Conservation (phyloP, 306 rosid genomes). For the Glycine soja region DNA sequence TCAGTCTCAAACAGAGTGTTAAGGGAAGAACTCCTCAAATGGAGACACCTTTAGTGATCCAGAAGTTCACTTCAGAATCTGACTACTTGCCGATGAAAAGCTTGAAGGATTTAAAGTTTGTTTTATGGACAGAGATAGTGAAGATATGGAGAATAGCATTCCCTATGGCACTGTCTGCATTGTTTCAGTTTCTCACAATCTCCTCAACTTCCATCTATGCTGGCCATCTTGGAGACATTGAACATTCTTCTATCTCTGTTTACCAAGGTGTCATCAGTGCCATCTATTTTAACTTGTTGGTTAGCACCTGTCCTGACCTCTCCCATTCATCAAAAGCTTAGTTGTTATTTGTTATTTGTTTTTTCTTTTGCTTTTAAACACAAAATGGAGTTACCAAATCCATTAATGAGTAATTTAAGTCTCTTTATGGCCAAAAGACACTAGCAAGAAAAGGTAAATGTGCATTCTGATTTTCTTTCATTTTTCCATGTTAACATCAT, state of each 20-base stretch:
- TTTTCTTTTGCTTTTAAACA: no score
- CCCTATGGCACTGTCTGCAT: constrained; percentile 52
- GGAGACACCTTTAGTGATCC: neutral
- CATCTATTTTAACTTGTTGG: constrained; percentile 61
- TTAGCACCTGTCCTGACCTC: constrained; percentile 28
- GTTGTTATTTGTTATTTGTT: no score
- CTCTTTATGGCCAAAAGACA: no score
- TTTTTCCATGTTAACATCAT: no score
- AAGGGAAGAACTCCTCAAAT: no score
- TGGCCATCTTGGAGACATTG: constrained; percentile 74
- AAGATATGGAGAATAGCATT: constrained; percentile 67
- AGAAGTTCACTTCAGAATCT: neutral
- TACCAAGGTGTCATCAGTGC: constrained; percentile 49
- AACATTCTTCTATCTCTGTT: constrained; percentile 74
- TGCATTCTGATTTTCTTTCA: no score
- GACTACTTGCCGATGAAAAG: constrained; percentile 56
- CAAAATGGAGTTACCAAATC: no score
- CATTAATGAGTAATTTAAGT: neutral
- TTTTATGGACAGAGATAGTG: constrained; percentile 52
- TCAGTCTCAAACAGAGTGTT: no score
- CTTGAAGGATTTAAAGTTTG: constrained; percentile 43
- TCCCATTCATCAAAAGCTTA: no score
- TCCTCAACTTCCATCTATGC: constrained; percentile 63
- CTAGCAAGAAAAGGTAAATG: no score
- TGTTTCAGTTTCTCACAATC: constrained; percentile 54